Percentiles rank a stretch among this genome's conserved stretches.
Evolutionary conservation across 2,329 filamentous ascomycete genomes (phyloP).

Genomic region (Fusarium sp.): DNA sequence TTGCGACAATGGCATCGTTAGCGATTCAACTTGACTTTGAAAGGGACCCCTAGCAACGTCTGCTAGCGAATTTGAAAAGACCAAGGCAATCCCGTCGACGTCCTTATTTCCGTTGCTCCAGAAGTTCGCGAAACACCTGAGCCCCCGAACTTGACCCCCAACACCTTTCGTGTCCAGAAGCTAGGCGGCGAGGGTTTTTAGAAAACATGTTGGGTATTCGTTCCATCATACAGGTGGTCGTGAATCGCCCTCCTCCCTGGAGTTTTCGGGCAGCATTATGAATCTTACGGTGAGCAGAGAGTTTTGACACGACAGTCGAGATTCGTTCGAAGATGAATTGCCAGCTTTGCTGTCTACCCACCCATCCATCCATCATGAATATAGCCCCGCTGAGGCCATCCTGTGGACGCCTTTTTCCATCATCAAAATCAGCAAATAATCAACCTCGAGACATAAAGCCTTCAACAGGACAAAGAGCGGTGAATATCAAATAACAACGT

Average conservation of each 20-base stretch:
- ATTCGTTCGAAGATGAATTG: background rate
- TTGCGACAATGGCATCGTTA: background rate
- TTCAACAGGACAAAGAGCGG: conserved; percentile 20
- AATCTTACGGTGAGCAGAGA: background rate
- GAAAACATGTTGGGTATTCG: background rate
- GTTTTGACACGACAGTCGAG: conserved; percentile 1
- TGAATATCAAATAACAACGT: background rate
- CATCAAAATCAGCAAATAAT: conserved; percentile 11
- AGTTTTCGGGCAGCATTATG: background rate
- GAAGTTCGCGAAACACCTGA: background rate
- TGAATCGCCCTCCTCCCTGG: background rate
- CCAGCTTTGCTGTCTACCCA: conserved; percentile 2
- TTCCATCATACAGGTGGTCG: background rate
- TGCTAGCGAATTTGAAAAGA: background rate
- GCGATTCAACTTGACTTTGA: background rate
- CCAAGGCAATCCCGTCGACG: background rate
- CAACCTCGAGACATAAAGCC: background rate
- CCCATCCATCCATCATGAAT: conserved; percentile 16
- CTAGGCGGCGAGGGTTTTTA: background rate
- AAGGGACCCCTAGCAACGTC: background rate
- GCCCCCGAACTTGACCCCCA: background rate
- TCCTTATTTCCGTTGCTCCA: background rate
- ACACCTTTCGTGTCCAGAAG: background rate
- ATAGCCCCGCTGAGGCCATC: conserved; percentile 30
- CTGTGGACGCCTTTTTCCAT: conserved; percentile 25